phyloP scores from a whole-genome alignment of 805 yeast species.

The Metschnikowia matae region DNA sequence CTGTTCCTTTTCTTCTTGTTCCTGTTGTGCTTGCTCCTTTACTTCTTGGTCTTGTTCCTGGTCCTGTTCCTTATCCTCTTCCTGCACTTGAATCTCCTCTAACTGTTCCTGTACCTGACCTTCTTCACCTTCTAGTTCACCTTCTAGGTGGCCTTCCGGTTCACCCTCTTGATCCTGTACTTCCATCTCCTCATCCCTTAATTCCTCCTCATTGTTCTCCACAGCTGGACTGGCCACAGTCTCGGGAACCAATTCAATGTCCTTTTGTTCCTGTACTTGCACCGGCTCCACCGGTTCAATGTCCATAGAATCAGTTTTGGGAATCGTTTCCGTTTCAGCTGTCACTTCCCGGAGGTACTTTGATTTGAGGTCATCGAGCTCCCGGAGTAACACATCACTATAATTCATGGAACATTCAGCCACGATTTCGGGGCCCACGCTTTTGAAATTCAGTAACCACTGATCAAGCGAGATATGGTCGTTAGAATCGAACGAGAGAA shows the following conservation, averaged over 20 bases:
- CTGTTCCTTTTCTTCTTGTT: not conserved
- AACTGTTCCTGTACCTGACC: not conserved
- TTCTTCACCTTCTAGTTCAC: not conserved
- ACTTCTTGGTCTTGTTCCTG: not conserved
- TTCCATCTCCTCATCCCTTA: too few species aligned
- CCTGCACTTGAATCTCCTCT: not conserved
- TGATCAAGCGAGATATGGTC: not conserved
- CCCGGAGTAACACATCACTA: constrained; percentile 7
- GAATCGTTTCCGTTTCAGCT: not conserved
- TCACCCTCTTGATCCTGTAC: too few species aligned
- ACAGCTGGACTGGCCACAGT: not conserved
- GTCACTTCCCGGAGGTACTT: not conserved
- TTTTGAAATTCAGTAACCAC: not conserved
- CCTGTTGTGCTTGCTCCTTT: not conserved
- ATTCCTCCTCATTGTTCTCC: not conserved
- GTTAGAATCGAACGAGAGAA: not conserved
- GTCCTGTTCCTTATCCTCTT: not conserved
- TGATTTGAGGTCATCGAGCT: constrained; percentile 10
- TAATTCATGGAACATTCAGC: constrained; percentile 13
- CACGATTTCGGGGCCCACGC: constrained; percentile 6
- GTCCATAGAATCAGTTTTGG: not conserved
- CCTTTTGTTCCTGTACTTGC: not conserved
- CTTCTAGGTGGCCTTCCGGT: too few species aligned
- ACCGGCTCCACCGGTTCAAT: not conserved
- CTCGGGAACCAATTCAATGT: not conserved